Base-by-base conservation (phyloP, 495 filamentous ascomycete genomes). In the Aspergillus heteromorphus region DNA sequence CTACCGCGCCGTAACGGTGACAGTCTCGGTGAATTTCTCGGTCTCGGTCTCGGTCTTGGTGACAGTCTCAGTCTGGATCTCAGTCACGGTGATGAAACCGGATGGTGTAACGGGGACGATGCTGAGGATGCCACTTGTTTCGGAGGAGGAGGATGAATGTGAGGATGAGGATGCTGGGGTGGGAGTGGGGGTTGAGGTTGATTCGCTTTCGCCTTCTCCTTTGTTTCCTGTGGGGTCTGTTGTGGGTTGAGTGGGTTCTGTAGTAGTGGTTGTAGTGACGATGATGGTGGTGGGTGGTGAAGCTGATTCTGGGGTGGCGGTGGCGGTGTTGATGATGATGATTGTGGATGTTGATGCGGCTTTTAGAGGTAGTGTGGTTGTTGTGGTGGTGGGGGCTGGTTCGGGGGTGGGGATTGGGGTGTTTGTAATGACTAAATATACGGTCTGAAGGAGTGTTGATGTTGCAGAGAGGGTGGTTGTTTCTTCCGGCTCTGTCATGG, bases 31-130 rank as follows among this genome's bases (percentile, higher is more conserved):
- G 4, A 42, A 51, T 20, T 61, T 64, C 17, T 42, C 36, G 34
- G 59, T 67, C 27, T 49, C 54, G 21, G 60, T 65, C 45, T 56
- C 49, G 4, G 54, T 61, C 20, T 30, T 38, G 7, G 57, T 49
- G 8, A 45, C 52, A 1, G 57, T 60, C 20, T 40, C 31, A 21
- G 57, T 55, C n/a, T 53, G 36, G 11, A 57, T 60, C 0, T 45
- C 45, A 2, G 53, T 58, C 10, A 56, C 40, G n/a, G 54, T 59
- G 27, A 36, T 34, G 17, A 53, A 58, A 4, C 50, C 56, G 10
- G 41, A 11, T 18, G 56, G 56, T 3, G 56, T 58, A n/a, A 49
- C 34, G 7, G 45, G 49, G 34, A 58, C 43, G 11, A 53, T 18
- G 9, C 18, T 29, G 18, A 49, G 40, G 13, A 20, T 48, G 25